These are phyloP conservation scores for Infundibulicybe gibba DNA, from an alignment of 768 basidiomycete species.

Conservation along the genomic window DNA sequence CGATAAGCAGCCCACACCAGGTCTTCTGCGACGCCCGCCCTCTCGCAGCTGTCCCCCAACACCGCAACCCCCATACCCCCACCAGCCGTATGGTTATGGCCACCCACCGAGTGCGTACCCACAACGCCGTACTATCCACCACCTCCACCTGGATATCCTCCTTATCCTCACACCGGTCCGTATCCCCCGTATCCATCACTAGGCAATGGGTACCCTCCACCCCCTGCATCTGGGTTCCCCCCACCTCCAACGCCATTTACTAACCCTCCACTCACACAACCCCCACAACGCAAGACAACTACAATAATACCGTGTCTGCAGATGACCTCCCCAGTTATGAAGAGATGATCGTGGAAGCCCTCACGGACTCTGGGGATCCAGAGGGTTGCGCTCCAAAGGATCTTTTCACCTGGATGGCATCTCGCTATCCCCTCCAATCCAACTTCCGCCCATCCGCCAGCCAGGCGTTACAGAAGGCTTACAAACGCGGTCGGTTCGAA, in stretches of 20 bases:
- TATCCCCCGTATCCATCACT: slow-evolving; percentile 39
- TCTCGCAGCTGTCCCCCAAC: slow-evolving; percentile 9
- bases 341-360: slow-evolving; percentile 86
- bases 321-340: slow-evolving; percentile 83
- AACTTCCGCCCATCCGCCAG: slow-evolving; percentile 89
- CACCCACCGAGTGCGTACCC: slow-evolving; percentile 54
- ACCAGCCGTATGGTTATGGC: slow-evolving; percentile 53
- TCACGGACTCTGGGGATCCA: slow-evolving; percentile 59
- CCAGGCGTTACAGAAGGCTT: slow-evolving; percentile 86
- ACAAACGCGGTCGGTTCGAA: slow-evolving; percentile 74
- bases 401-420: slow-evolving; percentile 81
- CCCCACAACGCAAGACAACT: slow-evolving; percentile 17
- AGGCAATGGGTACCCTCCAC: slow-evolving; percentile 36
- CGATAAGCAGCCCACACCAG: slow-evolving; percentile 15
- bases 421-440: slow-evolving; percentile 77
- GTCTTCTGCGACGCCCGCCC: slow-evolving; percentile 12
- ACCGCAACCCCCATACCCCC: slow-evolving; percentile 37
- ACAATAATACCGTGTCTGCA: slow-evolving; percentile 16
- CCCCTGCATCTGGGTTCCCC: slow-evolving; percentile 10
- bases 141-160: slow-evolving; percentile 41
- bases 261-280: slow-evolving; percentile 23
- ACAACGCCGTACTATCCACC: slow-evolving; percentile 65
- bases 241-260: slow-evolving; percentile 31
- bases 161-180: slow-evolving; percentile 19
- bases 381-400: slow-evolving; percentile 84